Base-by-base conservation (phyloP, 805 yeast genomes). In the Kuraishia molischiana region DNA sequence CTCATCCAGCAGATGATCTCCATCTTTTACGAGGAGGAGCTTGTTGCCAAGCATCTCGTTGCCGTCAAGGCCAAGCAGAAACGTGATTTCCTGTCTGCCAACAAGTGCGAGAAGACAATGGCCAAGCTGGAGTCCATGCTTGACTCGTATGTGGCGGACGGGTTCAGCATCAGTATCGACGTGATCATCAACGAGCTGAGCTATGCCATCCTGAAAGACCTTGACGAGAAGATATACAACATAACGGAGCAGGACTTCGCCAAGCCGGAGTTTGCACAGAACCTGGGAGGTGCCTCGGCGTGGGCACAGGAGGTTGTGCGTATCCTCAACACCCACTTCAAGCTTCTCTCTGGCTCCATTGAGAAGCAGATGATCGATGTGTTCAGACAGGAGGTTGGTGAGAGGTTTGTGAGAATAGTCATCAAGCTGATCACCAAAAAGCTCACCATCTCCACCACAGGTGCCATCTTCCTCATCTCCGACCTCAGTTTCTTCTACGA, bases 351-450 rank as follows among this genome's bases (percentile, higher is more conserved):
- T 14, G 94, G 89, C 1, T 71, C 86, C 4, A 85, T 96, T 1
- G 97, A 90, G 39, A 85, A 81, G 52, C 73, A 86, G 1, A 80
- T 94, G 10, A 72, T 89, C 19, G 97, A 89, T 47, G 94, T 90
- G 0, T 92, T 87, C 52, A 92, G 89, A 49, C 95, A 89, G 52
- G 98, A 92, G 51, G 79, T 90, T 24, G 95, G 95, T 0, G 85
- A 86, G 54, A 58, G 97, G 32, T 79, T 92, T 42, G 86, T 85
- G 51, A 77, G 73, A 29, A 66, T 79, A 1, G 62, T 92, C 21
- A 83, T 85, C 31, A 87, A 85, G 52, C 74, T 83, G 40, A 67
- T 92, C 40, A 85, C 87, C 48, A 68, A 73, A 36, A 77, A 78
- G 50, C 53, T 68, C 18, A 72, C 78, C 0, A 74, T 90, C 1